phyloP scores from a whole-genome alignment of 805 yeast genomes.

The Zygosaccharomyces gambellarensis region DNA sequence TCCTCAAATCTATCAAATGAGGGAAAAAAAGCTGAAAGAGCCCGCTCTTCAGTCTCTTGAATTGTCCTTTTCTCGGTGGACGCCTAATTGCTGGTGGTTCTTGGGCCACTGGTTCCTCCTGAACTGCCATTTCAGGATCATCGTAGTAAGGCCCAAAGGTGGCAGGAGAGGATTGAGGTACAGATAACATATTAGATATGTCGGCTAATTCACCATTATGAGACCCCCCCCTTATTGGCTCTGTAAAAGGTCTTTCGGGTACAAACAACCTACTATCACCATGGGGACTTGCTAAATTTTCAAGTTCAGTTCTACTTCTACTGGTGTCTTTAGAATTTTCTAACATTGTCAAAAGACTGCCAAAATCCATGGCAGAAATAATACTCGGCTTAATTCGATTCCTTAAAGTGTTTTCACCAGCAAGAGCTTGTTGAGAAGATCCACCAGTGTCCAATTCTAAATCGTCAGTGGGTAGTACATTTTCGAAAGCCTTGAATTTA shows the following conservation, averaged over 20 bases:
- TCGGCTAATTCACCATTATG: neutral
- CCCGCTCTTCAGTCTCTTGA: slow-evolving; percentile 3
- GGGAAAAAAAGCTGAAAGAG: slow-evolving; percentile 29
- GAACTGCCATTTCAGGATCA: slow-evolving; percentile 13
- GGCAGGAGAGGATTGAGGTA: slow-evolving; percentile 23
- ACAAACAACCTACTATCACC: neutral
- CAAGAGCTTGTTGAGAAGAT: slow-evolving; percentile 5
- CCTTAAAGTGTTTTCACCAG: slow-evolving; percentile 7
- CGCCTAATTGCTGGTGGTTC: neutral
- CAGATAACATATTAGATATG: neutral
- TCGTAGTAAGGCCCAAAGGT: slow-evolving; percentile 26
- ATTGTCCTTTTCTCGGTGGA: slow-evolving; percentile 1
- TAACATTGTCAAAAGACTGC: slow-evolving; percentile 23
- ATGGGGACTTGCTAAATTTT: neutral
- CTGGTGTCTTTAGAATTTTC: slow-evolving; percentile 17
- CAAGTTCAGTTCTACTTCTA: slow-evolving; percentile 11
- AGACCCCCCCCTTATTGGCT: slow-evolving; percentile 9
- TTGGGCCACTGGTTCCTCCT: slow-evolving; percentile 1
- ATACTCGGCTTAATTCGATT: slow-evolving; percentile 27
- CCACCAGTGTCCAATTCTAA: slow-evolving; percentile 3
- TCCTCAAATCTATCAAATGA: slow-evolving; percentile 28
- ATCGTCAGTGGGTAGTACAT: slow-evolving; percentile 1
- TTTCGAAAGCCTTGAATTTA: slow-evolving; percentile 5
- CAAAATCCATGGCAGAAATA: slow-evolving; percentile 31
- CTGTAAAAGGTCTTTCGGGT: slow-evolving; percentile 18